Evolutionary conservation across 495 filamentous ascomycete genomes (phyloP), one percentile per base, ranked within the genome.

Genomic region (Xylaria sp.): DNA sequence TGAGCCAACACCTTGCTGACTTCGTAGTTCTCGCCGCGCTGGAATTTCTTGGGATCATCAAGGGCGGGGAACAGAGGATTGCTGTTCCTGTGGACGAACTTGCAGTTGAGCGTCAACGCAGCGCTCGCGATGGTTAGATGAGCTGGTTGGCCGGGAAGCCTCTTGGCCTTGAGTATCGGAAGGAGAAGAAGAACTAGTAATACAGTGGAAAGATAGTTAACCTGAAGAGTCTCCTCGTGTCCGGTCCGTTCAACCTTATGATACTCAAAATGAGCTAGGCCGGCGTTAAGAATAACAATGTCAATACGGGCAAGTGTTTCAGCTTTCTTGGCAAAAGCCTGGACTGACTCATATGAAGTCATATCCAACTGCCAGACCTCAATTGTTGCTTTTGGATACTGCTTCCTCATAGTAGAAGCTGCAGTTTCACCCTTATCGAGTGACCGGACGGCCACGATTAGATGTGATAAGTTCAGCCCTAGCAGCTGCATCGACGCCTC

Each of bases 301-400:
- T 90, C 85, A 3, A 90, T 67, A 0, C 84, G 75, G 5, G 71
- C 7, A 0, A 87, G 76, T 44, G 37, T 73, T 1, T 82, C 78
- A 15, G 76, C 78, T 6, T 77, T 81, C 0, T 74, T 69, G 4
- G 75, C 81, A 71, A 90, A 89, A 0, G 77, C 77, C 35, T 81
- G 75, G 21, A 88, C 74, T 0, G 85, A 87, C 1, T 73, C 73
- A 62, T 88, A 88, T 0, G 79, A 81, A 24, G 73, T 62, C 61
- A 89, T 79, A 66, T 90, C 87, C 0, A 90, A 74, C 7, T 79
- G 63, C 87, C 86, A 88, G n/a, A 89, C 88, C 50, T 88, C 84
- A 59, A 85, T 83, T 3, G 73, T 80, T 12, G 80, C 81, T 0
- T 74, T 66, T 4, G 82, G 80, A 12, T 80, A 72, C 9, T 77